phyloP scores from a whole-genome alignment of 805 yeast species.

The Debaryomyces hansenii region DNA sequence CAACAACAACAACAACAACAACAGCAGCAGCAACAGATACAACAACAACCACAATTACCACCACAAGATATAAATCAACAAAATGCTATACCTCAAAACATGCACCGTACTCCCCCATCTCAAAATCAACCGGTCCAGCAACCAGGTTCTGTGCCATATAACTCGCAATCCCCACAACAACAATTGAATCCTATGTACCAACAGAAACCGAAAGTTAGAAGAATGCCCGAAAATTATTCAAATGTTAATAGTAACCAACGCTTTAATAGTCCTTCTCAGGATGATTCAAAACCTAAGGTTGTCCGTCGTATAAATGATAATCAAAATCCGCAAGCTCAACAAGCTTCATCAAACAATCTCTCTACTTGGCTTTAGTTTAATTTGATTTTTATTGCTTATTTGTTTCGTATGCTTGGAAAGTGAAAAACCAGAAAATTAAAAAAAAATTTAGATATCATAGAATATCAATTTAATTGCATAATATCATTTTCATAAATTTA shows the following conservation, averaged over 20 bases:
- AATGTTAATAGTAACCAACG: constrained; percentile 4
- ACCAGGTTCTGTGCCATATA: constrained; percentile 2
- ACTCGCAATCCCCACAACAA: constrained; percentile 19
- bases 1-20: constrained; percentile 19
- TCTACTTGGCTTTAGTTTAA: constrained; percentile 19
- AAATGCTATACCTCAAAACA: no score
- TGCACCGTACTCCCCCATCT: constrained; percentile 7
- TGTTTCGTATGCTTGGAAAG: background rate
- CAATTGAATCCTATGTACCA: constrained; percentile 13
- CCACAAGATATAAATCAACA: background rate
- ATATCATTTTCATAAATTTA: constrained; percentile 1
- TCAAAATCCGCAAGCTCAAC: constrained; percentile 13
- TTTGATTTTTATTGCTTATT: background rate
- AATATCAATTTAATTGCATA: background rate
- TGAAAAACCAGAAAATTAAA: background rate
- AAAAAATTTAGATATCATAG: background rate
- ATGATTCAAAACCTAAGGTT: constrained; percentile 8
- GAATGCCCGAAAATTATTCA: constrained; percentile 5
- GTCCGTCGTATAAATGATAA: constrained; percentile 7
- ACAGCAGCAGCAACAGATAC: constrained; percentile 20
- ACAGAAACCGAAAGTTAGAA: constrained; percentile 8
- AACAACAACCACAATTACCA: constrained; percentile 5
- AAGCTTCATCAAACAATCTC: constrained; percentile 14
- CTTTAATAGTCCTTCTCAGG: constrained; percentile 7
- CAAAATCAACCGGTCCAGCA: constrained; percentile 8